A percentile compares a stretch with the other conserved stretches of the same genome.
These are phyloP conservation scores for Kappamyces sp. DNA, from an alignment of 192 early-diverging fungal species.

Conservation along the genomic window DNA sequence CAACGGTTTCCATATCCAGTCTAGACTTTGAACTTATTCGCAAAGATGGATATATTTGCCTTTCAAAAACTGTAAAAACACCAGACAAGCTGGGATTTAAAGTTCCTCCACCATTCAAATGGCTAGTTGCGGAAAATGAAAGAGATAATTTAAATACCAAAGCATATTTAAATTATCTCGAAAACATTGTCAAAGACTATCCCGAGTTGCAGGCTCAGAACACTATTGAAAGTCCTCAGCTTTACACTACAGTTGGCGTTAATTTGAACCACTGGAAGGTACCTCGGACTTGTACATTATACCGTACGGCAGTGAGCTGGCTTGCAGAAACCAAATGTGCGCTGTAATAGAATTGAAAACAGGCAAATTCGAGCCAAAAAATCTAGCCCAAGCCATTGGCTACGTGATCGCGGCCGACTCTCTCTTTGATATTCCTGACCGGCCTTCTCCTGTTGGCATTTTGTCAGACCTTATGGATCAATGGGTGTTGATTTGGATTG, in stretches of 20 bases:
- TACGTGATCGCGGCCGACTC: background rate
- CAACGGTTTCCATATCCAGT: background rate
- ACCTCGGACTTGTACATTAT: background rate
- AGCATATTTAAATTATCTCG: background rate
- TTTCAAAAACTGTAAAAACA: background rate
- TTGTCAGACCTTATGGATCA: background rate
- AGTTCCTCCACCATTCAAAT: background rate
- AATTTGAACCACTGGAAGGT: background rate
- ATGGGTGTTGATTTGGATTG: background rate
- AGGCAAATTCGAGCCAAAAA: background rate
- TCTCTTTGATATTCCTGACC: background rate
- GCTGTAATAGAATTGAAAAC: background rate
- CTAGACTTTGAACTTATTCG: background rate
- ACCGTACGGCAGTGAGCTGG: background rate
- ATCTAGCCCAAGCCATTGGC: conserved; percentile 1
- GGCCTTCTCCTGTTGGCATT: background rate
- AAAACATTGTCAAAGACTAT: background rate
- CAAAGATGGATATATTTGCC: background rate
- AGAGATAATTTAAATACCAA: background rate
- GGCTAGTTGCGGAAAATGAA: background rate
- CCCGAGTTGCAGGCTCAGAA: background rate
- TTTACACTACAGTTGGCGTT: background rate
- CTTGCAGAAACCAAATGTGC: background rate
- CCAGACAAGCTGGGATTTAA: background rate
- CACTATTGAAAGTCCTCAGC: background rate